Percentiles rank a stretch among this genome's conserved stretches.
Conservation (phyloP, 2,329 filamentous ascomycete genomes). For the Fusarium tupiense region DNA sequence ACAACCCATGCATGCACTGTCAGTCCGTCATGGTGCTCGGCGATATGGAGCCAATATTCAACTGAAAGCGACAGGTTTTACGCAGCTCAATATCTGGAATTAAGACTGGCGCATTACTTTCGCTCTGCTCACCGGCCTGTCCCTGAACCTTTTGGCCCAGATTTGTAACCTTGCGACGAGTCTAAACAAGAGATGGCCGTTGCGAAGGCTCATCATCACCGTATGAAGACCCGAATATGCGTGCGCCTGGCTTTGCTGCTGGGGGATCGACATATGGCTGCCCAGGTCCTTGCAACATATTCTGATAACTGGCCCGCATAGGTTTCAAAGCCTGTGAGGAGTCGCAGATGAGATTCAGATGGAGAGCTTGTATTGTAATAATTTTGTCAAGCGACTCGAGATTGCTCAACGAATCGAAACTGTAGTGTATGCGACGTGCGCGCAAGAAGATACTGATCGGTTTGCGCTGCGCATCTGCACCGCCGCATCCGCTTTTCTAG, state of each 20-base stretch:
- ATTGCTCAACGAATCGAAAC: background rate
- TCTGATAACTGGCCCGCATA: slow-evolving; percentile 30
- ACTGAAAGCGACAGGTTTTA: background rate
- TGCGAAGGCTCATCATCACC: slow-evolving; percentile 33
- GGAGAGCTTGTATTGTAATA: background rate
- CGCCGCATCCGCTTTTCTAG: slow-evolving; percentile 38
- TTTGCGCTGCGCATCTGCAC: slow-evolving; percentile 28
- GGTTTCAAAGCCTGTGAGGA: slow-evolving; percentile 17
- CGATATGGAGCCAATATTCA: slow-evolving; percentile 22
- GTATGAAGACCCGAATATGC: slow-evolving; percentile 30
- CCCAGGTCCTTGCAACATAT: slow-evolving; percentile 32
- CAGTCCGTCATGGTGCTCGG: slow-evolving; percentile 17
- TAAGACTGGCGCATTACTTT: slow-evolving; percentile 23
- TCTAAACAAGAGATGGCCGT: slow-evolving; percentile 20
- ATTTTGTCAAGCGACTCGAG: background rate
- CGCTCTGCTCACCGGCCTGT: slow-evolving; percentile 8
- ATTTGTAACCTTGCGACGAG: slow-evolving; percentile 28
- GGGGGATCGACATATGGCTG: slow-evolving; percentile 35
- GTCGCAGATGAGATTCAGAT: slow-evolving; percentile 8
- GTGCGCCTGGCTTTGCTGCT: slow-evolving; percentile 32
- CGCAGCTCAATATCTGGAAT: background rate
- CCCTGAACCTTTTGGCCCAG: slow-evolving; percentile 13
- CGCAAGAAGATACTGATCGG: slow-evolving; percentile 19
- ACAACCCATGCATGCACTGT: slow-evolving; percentile 15
- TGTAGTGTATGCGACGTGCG: slow-evolving; percentile 11